Conservation (phyloP, 768 basidiomycete genomes). For the Candolleomyces aberdarensis region DNA sequence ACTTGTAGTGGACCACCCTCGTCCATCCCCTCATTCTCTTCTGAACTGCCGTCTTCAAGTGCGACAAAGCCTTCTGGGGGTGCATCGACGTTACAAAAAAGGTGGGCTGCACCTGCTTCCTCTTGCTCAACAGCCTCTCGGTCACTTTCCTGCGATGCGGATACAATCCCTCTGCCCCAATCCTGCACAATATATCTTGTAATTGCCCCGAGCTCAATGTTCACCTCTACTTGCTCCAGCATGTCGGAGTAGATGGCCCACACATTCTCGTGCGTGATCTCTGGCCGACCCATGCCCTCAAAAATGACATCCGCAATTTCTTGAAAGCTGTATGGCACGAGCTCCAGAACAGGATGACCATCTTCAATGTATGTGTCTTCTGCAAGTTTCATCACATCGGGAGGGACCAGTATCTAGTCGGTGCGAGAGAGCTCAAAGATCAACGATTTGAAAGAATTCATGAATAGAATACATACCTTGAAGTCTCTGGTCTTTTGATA, state of each 20-base stretch:
- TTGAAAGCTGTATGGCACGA: neutral
- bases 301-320: neutral
- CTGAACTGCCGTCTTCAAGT: too few relatives aligned
- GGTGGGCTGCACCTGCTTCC: too few relatives aligned
- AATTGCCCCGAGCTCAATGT: neutral
- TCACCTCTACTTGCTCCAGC: neutral
- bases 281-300: neutral
- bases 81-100: too few relatives aligned
- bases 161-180: neutral
- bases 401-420: neutral
- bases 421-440: too few relatives aligned
- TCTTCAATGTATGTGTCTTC: neutral
- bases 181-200: neutral
- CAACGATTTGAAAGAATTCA: too few relatives aligned
- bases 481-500: constrained; percentile 27
- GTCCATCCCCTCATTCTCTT: too few relatives aligned
- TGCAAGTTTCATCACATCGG: neutral
- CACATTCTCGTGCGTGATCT: neutral
- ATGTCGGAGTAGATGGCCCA: neutral
- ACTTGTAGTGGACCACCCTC: too few relatives aligned
- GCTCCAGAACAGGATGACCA: neutral
- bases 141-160: too few relatives aligned
- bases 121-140: too few relatives aligned
- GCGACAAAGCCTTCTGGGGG: too few relatives aligned
- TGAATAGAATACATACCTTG: constrained; percentile 20